A percentile compares a stretch with the other conserved stretches of the same genome.
Conservation (phyloP, 441 rosid genomes). For the Biscutella laevigata region DNA sequence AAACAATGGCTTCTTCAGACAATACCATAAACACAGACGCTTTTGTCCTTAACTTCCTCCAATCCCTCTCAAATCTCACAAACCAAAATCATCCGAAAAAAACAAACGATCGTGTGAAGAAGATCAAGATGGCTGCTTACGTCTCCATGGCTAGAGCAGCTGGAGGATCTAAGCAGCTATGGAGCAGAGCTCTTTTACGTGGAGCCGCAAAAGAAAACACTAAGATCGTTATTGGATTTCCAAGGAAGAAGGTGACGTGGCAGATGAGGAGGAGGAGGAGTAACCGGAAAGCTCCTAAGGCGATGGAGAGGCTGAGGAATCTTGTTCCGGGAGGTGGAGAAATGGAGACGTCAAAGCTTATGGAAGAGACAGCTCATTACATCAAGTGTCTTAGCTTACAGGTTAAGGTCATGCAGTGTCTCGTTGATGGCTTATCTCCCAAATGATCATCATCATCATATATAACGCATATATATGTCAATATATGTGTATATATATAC, state of each 20-base stretch:
- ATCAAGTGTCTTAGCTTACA: conserved; percentile 45
- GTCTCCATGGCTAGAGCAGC: conserved; percentile 28
- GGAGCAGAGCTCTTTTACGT: conserved; percentile 29
- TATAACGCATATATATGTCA: conserved; percentile 9
- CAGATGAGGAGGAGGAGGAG: conserved; percentile 4
- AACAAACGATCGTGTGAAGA: conserved; percentile 15
- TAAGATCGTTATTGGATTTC: not conserved
- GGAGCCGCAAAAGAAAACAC: conserved; percentile 5
- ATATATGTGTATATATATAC: not conserved
- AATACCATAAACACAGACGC: conserved; percentile 23
- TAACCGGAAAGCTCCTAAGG: conserved; percentile 10
- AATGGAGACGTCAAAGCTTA: conserved; percentile 39
- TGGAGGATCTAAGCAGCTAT: conserved; percentile 16
- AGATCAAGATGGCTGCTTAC: conserved; percentile 29
- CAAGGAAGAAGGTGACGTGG: conserved; percentile 18
- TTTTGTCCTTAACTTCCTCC: conserved; percentile 24
- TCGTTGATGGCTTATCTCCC: conserved; percentile 21
- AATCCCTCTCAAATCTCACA: conserved; percentile 23
- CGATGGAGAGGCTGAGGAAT: conserved; percentile 28
- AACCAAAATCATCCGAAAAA: conserved; percentile 14
- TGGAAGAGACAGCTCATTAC: conserved; percentile 54
- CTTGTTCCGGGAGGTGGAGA: conserved; percentile 48
- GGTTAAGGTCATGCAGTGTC: conserved; percentile 33
- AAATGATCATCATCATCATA: conserved; percentile 12
- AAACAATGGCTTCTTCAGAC: conserved; percentile 21